These are phyloP conservation scores for Botrytis pseudocinerea DNA, from an alignment of 2,329 filamentous ascomycete genomes.

Conservation along the genomic window DNA sequence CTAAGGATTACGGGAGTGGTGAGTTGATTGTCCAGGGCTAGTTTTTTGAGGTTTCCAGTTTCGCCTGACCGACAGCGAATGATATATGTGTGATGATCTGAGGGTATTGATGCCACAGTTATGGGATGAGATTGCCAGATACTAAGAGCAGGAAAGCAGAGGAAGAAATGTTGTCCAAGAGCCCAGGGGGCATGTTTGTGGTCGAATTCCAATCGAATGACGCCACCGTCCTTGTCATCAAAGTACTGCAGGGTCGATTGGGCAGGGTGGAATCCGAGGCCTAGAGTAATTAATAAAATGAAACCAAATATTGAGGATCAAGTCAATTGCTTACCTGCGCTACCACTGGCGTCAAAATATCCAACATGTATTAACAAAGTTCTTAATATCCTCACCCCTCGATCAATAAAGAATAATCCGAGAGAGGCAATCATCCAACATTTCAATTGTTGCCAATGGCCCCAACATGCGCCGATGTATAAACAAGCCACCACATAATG, in stretches of 20 bases:
- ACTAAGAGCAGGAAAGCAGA: conserved; percentile 72
- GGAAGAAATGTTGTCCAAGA: conserved; percentile 75
- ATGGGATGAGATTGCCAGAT: conserved; percentile 78
- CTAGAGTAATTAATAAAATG: not conserved
- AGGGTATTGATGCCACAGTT: conserved; percentile 74
- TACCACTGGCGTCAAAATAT: conserved; percentile 43
- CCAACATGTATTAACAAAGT: conserved; percentile 62
- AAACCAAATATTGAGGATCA: no score
- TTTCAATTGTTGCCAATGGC: conserved; percentile 67
- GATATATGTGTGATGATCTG: conserved; percentile 55
- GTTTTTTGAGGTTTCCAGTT: conserved; percentile 45
- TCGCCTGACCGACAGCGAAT: conserved; percentile 60
- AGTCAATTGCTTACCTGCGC: conserved; percentile 34
- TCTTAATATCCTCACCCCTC: conserved; percentile 57
- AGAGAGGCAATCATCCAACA: conserved; percentile 57
- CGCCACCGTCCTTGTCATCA: conserved; percentile 50
- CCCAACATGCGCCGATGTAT: conserved; percentile 75
- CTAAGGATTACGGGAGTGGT: conserved; percentile 16
- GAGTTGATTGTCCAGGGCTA: conserved; percentile 29
- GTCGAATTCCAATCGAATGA: conserved; percentile 66
- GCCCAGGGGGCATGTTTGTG: conserved; percentile 64
- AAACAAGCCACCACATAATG: conserved; percentile 68
- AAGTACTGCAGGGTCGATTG: conserved; percentile 15
- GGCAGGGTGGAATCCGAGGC: conserved; percentile 17
- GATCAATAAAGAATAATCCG: conserved; percentile 65